Evolutionary conservation across 2,329 filamentous ascomycete species (phyloP), one percentile per base, ranked within the genome.

Genomic region (Fusarium anthophilum): DNA sequence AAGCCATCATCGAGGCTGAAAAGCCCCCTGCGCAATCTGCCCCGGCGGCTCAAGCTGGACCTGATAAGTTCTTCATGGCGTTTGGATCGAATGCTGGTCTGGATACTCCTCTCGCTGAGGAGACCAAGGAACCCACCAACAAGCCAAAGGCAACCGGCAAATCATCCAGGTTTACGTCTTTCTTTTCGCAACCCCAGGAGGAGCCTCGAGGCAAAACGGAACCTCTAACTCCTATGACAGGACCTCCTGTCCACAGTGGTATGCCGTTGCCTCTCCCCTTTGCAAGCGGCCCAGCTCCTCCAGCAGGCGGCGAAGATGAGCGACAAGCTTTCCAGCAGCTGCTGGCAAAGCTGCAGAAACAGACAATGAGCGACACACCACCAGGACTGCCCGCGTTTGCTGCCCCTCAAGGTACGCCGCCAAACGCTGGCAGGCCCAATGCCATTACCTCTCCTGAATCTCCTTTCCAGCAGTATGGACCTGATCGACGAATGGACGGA

Each of bases 281-380:
- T 41, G 35, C 32, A 28, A 50, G 65, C 7, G 73, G 66, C 18
- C 80, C 82, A 61, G 81, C 83, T 54, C 74, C 82, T 22, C 57
- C 67, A 54, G 51, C 43, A 26, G 84, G 86, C 17, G 83, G 86
- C 11, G 90, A 91, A 70, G 89, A 91, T 59, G 95, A 98, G 78
- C 94, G 94, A 81, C 93, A 95, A 81, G 95, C 94, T 3, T 98
- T 98, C 82, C 90, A 94, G 74, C 90, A 91, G 50, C 89, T 98
- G 51, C 86, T 98, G 41, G 90, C 93, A 76, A 97, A 98, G 87
- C 89, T 98, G 45, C 92, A 95, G 69, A 86, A 86, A 65, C 88
- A 90, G 67, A 87, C 84, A 5, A 75, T 82, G 72, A 84, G 81
- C 50, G 83, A 84, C 54, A 86, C 88, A 35, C 85, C 87, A 18